Conservation (phyloP, 148 eudicot genomes). For the Chenopodium suecicum region DNA sequence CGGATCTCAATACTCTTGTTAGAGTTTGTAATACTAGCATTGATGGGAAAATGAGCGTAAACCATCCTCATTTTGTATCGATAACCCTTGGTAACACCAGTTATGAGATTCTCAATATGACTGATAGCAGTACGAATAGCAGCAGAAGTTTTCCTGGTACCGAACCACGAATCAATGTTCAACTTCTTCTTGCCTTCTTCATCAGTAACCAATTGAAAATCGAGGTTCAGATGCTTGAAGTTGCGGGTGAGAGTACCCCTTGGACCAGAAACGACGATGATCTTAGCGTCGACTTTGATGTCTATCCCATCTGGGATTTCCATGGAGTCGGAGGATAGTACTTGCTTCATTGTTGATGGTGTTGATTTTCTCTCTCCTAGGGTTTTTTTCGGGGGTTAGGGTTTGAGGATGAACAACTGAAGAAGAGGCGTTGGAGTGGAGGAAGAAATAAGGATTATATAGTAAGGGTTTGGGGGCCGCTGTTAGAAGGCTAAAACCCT, state of each 20-base stretch:
- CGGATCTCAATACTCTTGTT: constrained; percentile 57
- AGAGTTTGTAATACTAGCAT: constrained; percentile 46
- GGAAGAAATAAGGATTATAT: not conserved
- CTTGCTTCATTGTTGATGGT: constrained; percentile 49
- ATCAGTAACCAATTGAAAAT: constrained; percentile 46
- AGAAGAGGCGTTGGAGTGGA: constrained; percentile 1
- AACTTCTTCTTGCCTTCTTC: constrained; percentile 43
- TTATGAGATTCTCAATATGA: constrained; percentile 49
- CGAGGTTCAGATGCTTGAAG: constrained; percentile 70
- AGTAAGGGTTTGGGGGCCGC: constrained; percentile 1
- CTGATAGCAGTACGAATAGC: constrained; percentile 62
- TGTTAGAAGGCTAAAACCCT: not conserved
- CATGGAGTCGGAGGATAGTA: constrained; percentile 55
- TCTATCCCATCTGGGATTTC: constrained; percentile 62
- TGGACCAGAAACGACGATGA: constrained; percentile 54
- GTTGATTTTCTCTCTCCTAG: constrained; percentile 5
- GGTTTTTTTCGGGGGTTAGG: not conserved
- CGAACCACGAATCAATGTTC: constrained; percentile 66
- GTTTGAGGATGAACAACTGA: not conserved
- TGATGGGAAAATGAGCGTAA: constrained; percentile 71
- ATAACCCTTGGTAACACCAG: constrained; percentile 51
- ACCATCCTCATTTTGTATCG: constrained; percentile 75
- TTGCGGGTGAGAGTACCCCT: constrained; percentile 48
- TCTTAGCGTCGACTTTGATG: constrained; percentile 52
- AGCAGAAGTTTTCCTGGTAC: constrained; percentile 54